A percentile compares a stretch with the other conserved stretches of the same genome.
Evolutionary conservation across 352 stramenopile genomes (phyloP).

Genomic region (Globisporangium alternatum): DNA sequence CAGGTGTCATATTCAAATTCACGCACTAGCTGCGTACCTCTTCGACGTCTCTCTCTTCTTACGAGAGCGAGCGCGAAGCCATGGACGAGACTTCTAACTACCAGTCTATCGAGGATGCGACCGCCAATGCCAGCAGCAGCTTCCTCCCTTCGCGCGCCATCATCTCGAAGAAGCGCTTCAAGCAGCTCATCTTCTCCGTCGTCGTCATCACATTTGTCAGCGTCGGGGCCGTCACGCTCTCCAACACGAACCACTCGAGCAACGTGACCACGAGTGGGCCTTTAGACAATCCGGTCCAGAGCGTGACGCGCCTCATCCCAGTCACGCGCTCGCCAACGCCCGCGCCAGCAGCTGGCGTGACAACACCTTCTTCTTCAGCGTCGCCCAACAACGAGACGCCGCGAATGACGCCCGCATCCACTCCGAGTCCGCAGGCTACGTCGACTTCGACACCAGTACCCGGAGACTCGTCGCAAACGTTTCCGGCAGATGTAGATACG

Average conservation of each 20-base stretch:
- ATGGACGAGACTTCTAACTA: conserved; percentile 17
- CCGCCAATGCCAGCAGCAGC: not conserved
- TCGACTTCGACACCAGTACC: not conserved
- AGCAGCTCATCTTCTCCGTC: conserved; percentile 14
- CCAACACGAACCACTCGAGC: not conserved
- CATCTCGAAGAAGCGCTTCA: conserved; percentile 13
- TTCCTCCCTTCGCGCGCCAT: conserved; percentile 5
- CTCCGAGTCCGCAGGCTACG: not conserved
- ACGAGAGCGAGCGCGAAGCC: not conserved
- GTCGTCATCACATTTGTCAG: conserved; percentile 17
- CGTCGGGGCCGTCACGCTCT: conserved; percentile 13
- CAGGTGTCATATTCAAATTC: conserved; percentile 6
- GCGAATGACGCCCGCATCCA: conserved; percentile 4
- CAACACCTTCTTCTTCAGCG: not conserved
- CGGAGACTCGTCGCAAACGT: conserved; percentile 7
- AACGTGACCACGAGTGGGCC: not conserved
- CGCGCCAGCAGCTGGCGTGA: not conserved
- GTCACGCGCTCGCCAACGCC: conserved; percentile 2
- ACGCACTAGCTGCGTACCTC: conserved; percentile 18
- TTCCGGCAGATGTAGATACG: not conserved
- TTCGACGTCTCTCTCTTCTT: not conserved
- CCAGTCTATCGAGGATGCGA: conserved; percentile 11
- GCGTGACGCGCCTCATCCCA: not conserved
- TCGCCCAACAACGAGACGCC: not conserved
- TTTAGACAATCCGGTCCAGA: conserved; percentile 10